Evolutionary conservation across 129 eudicot species (phyloP).

Genomic region (Flaveria robusta): DNA sequence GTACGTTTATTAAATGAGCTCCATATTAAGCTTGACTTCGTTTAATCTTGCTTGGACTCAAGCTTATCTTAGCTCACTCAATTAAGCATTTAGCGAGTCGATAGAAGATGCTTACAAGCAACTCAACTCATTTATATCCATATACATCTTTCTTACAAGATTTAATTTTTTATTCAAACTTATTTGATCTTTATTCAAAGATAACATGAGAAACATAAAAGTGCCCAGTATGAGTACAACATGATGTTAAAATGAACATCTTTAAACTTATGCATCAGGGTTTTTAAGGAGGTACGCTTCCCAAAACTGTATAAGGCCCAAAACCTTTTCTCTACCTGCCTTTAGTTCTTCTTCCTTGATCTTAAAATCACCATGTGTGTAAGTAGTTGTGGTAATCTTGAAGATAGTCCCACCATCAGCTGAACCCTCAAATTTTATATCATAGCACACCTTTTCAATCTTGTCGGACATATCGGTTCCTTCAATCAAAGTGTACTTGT

Average conservation of each 20-base stretch:
- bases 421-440: neutral
- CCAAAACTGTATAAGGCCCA: conserved; percentile 42
- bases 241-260: conserved; percentile 1
- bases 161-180: neutral
- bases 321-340: conserved; percentile 33
- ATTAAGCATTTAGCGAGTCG: too few relatives aligned
- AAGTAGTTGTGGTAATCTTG: neutral
- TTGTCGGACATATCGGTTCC: conserved; percentile 1
- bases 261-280: conserved; percentile 40
- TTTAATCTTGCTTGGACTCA: too few relatives aligned
- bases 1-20: too few relatives aligned
- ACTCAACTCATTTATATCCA: too few relatives aligned
- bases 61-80: too few relatives aligned
- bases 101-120: too few relatives aligned
- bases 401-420: neutral
- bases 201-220: neutral
- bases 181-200: conserved; percentile 1
- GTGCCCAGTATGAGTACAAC: neutral
- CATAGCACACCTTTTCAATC: neutral
- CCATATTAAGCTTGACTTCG: too few relatives aligned
- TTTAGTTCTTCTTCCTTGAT: conserved; percentile 1
- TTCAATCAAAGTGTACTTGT: conserved; percentile 8
- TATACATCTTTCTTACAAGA: too few relatives aligned
- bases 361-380: conserved; percentile 2
- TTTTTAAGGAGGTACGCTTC: conserved; percentile 43